Base-by-base conservation (phyloP, 2,329 filamentous ascomycete species). In the Lasiodiplodia theobromae region DNA sequence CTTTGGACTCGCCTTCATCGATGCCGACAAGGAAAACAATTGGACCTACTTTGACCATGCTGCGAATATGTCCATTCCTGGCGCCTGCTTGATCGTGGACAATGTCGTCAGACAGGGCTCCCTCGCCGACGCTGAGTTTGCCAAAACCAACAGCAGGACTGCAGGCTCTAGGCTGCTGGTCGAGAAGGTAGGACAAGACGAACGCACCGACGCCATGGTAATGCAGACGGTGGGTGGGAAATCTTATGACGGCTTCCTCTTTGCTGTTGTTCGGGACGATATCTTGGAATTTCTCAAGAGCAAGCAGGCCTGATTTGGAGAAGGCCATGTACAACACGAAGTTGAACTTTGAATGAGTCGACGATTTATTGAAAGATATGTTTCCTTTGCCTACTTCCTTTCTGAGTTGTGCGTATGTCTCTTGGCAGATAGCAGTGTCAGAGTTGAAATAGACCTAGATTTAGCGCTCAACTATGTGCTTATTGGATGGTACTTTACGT, bases 1-100 rank as follows among this genome's bases (percentile, higher is more conserved):
- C 54, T 86, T 85, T 69, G 84, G 84, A 67, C 78, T 87, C 70
- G 80, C 84, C 1, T 87, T 87, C 69, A 83, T 87, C 44, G 85
- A 87, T 72, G 86, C 85, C 7, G 83, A 84, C 57, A 85, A 84
- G 76, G 76, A 77, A 53, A 83, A 84, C 70, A 84, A 86, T 67
- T 83, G 79, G 77, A 78, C 79, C 34, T 86, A 86, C 70, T 85
- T 86, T 53, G 78, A 86, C 66, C 76, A 76, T 71, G 82, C 82
- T 2, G 78, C 77, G 40, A 54, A 63, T 12, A 76, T 86, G 73
- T 78, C 77, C 0, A 77, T 79, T n/a, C 71, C 73, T 0, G 78
- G 80, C 0, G 82, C 82, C 0, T 78, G 75, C 10, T 77, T 87
- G 34, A 82, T 83, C 52, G 80, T 87, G 2, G 85, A 87, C 73